These are phyloP conservation scores for Suillus discolor DNA, from an alignment of 768 basidiomycete species.

Conservation along the genomic window DNA sequence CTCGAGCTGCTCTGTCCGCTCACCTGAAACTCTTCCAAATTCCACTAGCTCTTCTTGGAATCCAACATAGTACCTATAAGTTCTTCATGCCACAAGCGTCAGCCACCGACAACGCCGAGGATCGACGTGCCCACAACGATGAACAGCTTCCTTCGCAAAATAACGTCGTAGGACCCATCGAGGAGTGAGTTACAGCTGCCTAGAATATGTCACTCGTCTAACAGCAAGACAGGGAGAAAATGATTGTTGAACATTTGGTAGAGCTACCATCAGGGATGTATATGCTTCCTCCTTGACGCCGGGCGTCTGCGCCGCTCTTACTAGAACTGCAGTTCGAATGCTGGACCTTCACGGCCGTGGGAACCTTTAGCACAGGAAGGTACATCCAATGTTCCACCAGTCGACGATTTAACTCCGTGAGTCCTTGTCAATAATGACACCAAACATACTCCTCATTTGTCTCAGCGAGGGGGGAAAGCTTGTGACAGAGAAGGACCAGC, in stretches of 20 bases:
- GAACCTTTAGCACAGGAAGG: not conserved
- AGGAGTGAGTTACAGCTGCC: not conserved
- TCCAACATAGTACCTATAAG: not conserved
- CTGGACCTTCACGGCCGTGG: not conserved
- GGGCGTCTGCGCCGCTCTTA: not conserved
- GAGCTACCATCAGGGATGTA: not conserved
- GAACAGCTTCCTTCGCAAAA: not conserved
- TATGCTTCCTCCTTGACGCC: not conserved
- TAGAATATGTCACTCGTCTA: not conserved
- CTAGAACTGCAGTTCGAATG: not conserved
- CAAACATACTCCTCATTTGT: not conserved
- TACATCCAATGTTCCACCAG: not conserved
- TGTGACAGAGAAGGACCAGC: not conserved
- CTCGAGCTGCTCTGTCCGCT: not conserved
- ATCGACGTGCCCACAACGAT: not conserved
- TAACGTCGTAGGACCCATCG: not conserved
- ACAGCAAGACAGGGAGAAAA: not conserved
- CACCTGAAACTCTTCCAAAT: not conserved
- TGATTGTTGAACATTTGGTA: not conserved
- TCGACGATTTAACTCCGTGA: not conserved
- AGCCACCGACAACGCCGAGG: no score
- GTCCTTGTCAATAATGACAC: not conserved
- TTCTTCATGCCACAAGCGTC: not conserved
- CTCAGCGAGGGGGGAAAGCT: not conserved
- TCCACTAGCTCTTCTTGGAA: not conserved